These are phyloP conservation scores for Ascochyta koolunga DNA, from an alignment of 2,329 filamentous ascomycete genomes.

Conservation along the genomic window DNA sequence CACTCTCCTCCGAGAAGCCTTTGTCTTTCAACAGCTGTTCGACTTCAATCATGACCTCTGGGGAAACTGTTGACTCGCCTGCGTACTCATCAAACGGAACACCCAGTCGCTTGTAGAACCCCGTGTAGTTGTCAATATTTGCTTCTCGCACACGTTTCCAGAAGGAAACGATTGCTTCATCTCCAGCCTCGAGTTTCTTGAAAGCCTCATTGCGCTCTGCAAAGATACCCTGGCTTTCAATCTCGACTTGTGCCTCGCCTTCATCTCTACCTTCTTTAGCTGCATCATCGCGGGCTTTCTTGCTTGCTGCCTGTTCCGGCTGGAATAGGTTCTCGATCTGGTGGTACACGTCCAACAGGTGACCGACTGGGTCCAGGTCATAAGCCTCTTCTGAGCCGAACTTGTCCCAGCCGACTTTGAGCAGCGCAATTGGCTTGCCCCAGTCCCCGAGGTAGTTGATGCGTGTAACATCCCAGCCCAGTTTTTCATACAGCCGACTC, in stretches of 20 bases:
- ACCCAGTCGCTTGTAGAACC: conserved; percentile 72
- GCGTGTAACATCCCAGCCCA: conserved; percentile 66
- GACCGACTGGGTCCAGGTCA: conserved; percentile 69
- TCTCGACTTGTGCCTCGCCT: conserved; percentile 32
- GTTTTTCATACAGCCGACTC: conserved; percentile 63
- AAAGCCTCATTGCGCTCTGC: conserved; percentile 61
- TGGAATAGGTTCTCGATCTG: conserved; percentile 65
- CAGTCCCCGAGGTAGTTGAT: conserved; percentile 74
- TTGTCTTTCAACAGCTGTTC: conserved; percentile 68
- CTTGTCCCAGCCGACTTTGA: conserved; percentile 69
- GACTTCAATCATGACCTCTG: conserved; percentile 69
- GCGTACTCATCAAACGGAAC: conserved; percentile 74
- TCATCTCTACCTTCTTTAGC: conserved; percentile 59
- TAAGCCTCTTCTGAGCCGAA: conserved; percentile 71
- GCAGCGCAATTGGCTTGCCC: conserved; percentile 67
- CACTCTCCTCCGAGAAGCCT: conserved; percentile 69
- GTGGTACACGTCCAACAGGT: conserved; percentile 74
- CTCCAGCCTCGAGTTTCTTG: conserved; percentile 72
- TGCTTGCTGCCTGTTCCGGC: conserved; percentile 62
- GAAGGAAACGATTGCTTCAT: conserved; percentile 63
- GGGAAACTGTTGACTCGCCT: conserved; percentile 75
- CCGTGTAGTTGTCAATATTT: conserved; percentile 70
- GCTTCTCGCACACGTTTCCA: conserved; percentile 72
- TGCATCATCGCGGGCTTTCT: conserved; percentile 60
- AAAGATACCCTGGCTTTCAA: conserved; percentile 41